Conservation (phyloP, 2,329 filamentous ascomycete genomes). For the Anthostomella pinea region DNA sequence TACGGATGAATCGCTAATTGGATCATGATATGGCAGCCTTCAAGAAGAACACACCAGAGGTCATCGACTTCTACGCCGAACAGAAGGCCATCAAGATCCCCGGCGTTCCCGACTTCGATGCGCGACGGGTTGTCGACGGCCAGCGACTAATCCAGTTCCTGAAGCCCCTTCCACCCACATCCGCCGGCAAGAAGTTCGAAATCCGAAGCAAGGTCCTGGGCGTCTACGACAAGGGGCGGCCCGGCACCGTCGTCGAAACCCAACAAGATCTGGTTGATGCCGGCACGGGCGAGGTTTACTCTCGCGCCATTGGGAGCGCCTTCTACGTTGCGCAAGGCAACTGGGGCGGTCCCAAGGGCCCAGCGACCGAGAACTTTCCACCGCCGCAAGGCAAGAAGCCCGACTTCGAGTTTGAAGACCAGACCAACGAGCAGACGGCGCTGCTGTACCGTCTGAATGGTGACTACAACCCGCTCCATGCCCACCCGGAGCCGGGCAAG, state of each 20-base stretch:
- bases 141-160: constrained; percentile 77
- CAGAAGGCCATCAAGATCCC: constrained; percentile 67
- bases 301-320: constrained; percentile 63
- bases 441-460: constrained; percentile 83
- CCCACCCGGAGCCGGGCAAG: constrained; percentile 76
- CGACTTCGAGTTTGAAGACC: constrained; percentile 66
- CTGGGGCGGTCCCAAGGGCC: constrained; percentile 91
- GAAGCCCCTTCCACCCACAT: constrained; percentile 71
- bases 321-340: constrained; percentile 78
- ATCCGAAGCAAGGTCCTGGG: constrained; percentile 74
- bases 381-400: constrained; percentile 70
- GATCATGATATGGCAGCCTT: constrained; percentile 50
- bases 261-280: constrained; percentile 75
- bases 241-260: constrained; percentile 77
- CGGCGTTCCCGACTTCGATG: constrained; percentile 73
- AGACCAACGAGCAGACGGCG: constrained; percentile 70
- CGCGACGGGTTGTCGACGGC: constrained; percentile 73
- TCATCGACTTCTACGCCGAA: constrained; percentile 79
- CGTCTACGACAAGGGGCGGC: constrained; percentile 86
- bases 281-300: constrained; percentile 66
- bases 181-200: constrained; percentile 71
- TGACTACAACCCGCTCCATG: constrained; percentile 92
- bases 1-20: neutral
- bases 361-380: constrained; percentile 73
- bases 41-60: constrained; percentile 73